These are phyloP conservation scores for Malassezia pachydermatis DNA, from an alignment of 1,284 basidiomycete species.

Conservation along the genomic window DNA sequence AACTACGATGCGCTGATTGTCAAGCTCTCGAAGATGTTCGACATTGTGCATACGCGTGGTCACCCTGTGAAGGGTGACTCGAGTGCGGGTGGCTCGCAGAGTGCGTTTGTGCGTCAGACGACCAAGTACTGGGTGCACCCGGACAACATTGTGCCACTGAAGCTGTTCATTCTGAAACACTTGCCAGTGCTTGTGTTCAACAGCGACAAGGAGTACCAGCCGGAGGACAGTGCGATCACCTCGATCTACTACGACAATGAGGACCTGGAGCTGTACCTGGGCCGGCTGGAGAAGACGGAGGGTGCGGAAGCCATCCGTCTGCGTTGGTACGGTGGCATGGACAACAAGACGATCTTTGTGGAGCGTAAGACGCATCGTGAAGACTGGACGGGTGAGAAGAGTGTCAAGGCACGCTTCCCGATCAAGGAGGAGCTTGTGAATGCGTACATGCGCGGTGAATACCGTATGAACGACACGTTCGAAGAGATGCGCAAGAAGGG, in stretches of 20 bases:
- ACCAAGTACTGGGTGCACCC: constrained; percentile 90
- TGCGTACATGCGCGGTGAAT: constrained; percentile 75
- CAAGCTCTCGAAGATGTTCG: constrained; percentile 88
- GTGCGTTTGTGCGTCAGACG: constrained; percentile 91
- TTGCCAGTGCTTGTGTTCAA: constrained; percentile 72
- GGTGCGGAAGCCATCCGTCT: constrained; percentile 92
- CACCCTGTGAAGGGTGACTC: constrained; percentile 88
- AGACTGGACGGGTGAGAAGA: constrained; percentile 99
- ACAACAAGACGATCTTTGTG: constrained; percentile 70
- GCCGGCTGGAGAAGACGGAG: constrained; percentile 94
- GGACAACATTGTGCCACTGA: constrained; percentile 80
- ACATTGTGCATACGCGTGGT: constrained; percentile 87
- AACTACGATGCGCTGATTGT: constrained; percentile 75
- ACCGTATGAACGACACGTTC: constrained; percentile 90
- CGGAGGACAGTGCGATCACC: constrained; percentile 71
- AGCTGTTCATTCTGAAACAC: constrained; percentile 84
- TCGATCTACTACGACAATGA: constrained; percentile 91
- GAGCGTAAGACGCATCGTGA: constrained; percentile 98
- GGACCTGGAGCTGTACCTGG: constrained; percentile 92
- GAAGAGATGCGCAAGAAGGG: constrained; percentile 77
- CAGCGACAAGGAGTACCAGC: constrained; percentile 82
- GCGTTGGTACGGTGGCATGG: constrained; percentile 93
- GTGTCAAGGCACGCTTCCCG: constrained; percentile 93
- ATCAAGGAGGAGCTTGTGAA: constrained; percentile 93
- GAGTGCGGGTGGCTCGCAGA: constrained; percentile 85